phyloP scores from a whole-genome alignment of 768 basidiomycete genomes.

The Rhodosporidiobolus sp. region DNA sequence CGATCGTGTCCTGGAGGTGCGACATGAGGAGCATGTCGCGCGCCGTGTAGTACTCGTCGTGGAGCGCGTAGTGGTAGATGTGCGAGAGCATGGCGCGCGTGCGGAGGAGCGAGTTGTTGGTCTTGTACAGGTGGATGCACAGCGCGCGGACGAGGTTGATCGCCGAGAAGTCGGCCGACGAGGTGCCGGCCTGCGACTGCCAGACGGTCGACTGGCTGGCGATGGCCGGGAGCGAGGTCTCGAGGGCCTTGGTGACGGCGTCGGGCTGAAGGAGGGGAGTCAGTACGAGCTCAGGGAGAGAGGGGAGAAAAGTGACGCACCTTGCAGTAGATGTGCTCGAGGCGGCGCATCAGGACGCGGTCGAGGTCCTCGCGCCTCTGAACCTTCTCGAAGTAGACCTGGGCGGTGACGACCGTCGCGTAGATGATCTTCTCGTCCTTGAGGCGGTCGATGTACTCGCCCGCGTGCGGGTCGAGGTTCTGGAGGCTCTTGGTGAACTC shows the following conservation, averaged over 20 bases:
- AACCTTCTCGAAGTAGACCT: constrained; percentile 83
- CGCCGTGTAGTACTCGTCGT: constrained; percentile 93
- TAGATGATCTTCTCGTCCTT: constrained; percentile 95
- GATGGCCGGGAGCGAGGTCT: constrained; percentile 62
- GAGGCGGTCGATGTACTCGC: constrained; percentile 95
- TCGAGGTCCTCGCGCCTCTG: constrained; percentile 71
- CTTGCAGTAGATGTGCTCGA: constrained; percentile 99
- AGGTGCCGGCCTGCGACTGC: constrained; percentile 61
- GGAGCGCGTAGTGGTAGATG: constrained; percentile 93
- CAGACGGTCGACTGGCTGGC: constrained; percentile 54
- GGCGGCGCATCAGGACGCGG: constrained; percentile 85
- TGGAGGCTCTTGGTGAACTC: constrained; percentile 97
- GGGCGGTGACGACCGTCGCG: constrained; percentile 85
- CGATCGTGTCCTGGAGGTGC: constrained; percentile 92
- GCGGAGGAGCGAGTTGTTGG: constrained; percentile 82
- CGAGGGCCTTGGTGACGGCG: constrained; percentile 83
- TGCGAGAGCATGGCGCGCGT: constrained; percentile 97
- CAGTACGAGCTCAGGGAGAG: constrained; percentile 9
- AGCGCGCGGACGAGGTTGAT: constrained; percentile 74
- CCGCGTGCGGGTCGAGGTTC: constrained; percentile 97
- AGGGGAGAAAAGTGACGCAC: constrained; percentile 52
- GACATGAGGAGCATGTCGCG: constrained; percentile 99
- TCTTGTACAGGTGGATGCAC: constrained; percentile 88
- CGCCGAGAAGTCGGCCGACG: constrained; percentile 51
- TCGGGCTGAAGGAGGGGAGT: constrained; percentile 63